Evolutionary conservation across 768 basidiomycete species (phyloP).

Genomic region (Gyrodon lividus): DNA sequence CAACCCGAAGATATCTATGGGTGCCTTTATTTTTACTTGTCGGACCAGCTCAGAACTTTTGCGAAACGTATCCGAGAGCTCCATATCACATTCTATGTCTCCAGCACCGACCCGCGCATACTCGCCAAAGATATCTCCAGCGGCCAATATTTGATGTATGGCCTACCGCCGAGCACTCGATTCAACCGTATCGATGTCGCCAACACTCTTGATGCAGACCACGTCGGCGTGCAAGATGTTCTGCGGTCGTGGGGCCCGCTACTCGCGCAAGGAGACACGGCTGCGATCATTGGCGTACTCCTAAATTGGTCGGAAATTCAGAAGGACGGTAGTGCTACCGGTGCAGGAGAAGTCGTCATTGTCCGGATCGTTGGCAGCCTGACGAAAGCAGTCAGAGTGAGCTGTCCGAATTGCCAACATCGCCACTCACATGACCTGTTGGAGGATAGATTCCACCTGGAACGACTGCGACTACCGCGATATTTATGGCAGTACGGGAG

Average conservation of each 20-base stretch:
- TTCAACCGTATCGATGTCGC: constrained; percentile 48
- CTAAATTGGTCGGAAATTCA: constrained; percentile 38
- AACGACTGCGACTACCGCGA: constrained; percentile 6
- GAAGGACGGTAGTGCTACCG: constrained; percentile 8
- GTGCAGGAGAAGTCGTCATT: constrained; percentile 11
- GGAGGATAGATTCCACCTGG: constrained; percentile 15
- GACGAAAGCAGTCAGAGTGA: constrained; percentile 20
- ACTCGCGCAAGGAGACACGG: constrained; percentile 26
- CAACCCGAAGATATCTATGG: constrained; percentile 44
- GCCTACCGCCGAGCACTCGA: constrained; percentile 24
- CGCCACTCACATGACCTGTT: background rate
- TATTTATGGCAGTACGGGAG: background rate
- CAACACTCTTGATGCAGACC: constrained; percentile 36
- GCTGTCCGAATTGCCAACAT: background rate
- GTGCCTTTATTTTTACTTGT: constrained; percentile 47
- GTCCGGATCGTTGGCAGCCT: constrained; percentile 16
- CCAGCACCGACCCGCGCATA: constrained; percentile 34
- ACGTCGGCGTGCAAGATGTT: constrained; percentile 28
- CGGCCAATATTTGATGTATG: constrained; percentile 17
- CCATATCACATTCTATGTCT: constrained; percentile 34
- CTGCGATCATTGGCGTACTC: constrained; percentile 41
- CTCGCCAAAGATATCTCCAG: constrained; percentile 39
- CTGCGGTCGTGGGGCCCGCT: constrained; percentile 38
- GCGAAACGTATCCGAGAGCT: constrained; percentile 37
- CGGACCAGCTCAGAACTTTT: constrained; percentile 39